phyloP scores from a whole-genome alignment of 768 basidiomycete genomes.

The Neoboletus brunneissimus region DNA sequence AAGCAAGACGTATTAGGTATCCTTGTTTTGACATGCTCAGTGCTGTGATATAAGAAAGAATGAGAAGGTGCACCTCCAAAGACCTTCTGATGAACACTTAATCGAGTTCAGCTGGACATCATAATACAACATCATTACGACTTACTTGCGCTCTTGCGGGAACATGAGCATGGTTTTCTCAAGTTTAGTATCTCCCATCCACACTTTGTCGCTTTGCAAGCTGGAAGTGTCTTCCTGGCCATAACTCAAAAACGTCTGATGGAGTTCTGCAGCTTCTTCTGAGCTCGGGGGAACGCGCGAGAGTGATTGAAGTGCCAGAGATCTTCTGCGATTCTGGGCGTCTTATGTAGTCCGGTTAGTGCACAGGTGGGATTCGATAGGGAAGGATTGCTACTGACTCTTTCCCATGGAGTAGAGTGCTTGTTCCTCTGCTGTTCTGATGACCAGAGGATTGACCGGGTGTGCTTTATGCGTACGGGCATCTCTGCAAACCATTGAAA shows the following conservation, averaged over 20 bases:
- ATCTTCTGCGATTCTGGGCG: conserved; percentile 57
- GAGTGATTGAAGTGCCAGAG: conserved; percentile 55
- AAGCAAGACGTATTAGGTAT: conserved; percentile 64
- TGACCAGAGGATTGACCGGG: conserved; percentile 59
- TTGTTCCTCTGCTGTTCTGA: conserved; percentile 61
- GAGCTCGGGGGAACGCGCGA: conserved; percentile 72
- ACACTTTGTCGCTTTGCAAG: conserved; percentile 47
- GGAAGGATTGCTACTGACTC: conserved; percentile 39
- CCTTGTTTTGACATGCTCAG: conserved; percentile 27
- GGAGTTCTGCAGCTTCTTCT: conserved; percentile 63
- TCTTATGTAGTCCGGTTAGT: conserved; percentile 39
- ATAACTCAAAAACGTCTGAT: conserved; percentile 63
- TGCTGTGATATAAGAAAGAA: neutral
- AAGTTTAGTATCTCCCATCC: conserved; percentile 71
- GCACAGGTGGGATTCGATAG: neutral
- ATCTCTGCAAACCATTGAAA: conserved; percentile 86
- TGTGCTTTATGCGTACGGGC: conserved; percentile 60
- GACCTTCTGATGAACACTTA: conserved; percentile 75
- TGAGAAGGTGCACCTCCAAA: conserved; percentile 57
- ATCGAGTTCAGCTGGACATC: neutral
- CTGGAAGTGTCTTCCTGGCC: conserved; percentile 40
- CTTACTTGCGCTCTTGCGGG: conserved; percentile 81
- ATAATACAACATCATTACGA: conserved; percentile 2
- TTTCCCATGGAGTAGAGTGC: conserved; percentile 64
- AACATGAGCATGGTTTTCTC: conserved; percentile 78